A percentile compares a stretch with the other conserved stretches of the same genome.
These are phyloP conservation scores for Fonsecaea multimorphosa DNA, from an alignment of 2,329 filamentous ascomycete genomes.

Conservation along the genomic window DNA sequence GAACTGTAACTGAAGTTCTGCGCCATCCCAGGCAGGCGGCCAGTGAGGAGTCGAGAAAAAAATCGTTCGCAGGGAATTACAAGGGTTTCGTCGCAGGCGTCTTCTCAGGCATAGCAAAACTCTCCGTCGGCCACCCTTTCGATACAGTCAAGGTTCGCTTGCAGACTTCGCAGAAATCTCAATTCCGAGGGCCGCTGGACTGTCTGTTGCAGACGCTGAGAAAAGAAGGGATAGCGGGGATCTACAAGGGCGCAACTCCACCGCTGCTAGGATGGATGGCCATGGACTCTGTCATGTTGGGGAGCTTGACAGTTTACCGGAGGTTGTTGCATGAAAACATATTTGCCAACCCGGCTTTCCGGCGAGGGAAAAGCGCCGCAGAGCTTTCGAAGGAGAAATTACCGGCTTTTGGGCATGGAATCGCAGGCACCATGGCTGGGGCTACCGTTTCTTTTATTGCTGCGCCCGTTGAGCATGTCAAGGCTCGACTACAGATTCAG, in stretches of 20 bases:
- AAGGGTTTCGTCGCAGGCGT: constrained; percentile 98
- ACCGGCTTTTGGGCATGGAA: constrained; percentile 79
- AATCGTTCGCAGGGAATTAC: constrained; percentile 63
- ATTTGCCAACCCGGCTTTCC: constrained; percentile 64
- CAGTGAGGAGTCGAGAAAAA: constrained; percentile 11
- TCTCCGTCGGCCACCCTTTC: constrained; percentile 68
- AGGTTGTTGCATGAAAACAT: constrained; percentile 80
- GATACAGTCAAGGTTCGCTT: constrained; percentile 97
- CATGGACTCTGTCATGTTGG: constrained; percentile 93
- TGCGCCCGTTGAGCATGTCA: constrained; percentile 92
- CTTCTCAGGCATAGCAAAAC: constrained; percentile 90
- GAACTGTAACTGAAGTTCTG: neutral
- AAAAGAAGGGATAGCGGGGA: constrained; percentile 80
- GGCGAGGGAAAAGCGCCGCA: constrained; percentile 42
- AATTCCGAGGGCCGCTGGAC: constrained; percentile 84
- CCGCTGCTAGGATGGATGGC: constrained; percentile 98
- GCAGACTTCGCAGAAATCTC: constrained; percentile 77
- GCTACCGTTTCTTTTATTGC: constrained; percentile 91
- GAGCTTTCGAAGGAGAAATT: constrained; percentile 51
- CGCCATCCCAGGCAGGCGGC: neutral
- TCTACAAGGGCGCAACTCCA: constrained; percentile 94
- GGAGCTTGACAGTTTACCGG: constrained; percentile 88
- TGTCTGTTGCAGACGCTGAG: constrained; percentile 83
- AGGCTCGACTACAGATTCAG: constrained; percentile 91
- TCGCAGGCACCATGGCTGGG: constrained; percentile 86